These are phyloP conservation scores for Podospora conica DNA, from an alignment of 495 filamentous ascomycete genomes.

Conservation along the genomic window DNA sequence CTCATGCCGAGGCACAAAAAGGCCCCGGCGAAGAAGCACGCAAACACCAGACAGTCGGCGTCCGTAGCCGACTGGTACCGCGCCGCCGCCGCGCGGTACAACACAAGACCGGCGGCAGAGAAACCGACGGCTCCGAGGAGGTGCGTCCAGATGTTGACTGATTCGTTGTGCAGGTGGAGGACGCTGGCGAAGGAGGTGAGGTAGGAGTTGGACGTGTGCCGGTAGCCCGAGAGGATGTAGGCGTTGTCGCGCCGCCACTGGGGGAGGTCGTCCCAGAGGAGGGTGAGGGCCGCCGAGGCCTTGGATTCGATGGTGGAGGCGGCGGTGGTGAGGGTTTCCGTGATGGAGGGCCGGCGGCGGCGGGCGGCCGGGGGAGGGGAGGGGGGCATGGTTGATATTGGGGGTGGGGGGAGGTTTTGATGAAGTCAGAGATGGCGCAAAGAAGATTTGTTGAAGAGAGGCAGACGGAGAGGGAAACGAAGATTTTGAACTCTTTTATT, in stretches of 20 bases:
- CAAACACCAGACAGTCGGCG: slow-evolving; percentile 64
- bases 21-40: slow-evolving; percentile 74
- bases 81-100: slow-evolving; percentile 45
- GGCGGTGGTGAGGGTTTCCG: slow-evolving; percentile 24
- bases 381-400: not conserved
- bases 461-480: not conserved
- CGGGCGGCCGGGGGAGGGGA: not conserved
- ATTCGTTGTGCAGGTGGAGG: slow-evolving; percentile 65
- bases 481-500: not conserved
- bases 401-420: not conserved
- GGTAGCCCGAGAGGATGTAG: slow-evolving; percentile 39
- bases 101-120: slow-evolving; percentile 29
- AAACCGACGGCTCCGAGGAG: slow-evolving; percentile 57
- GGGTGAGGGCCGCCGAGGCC: slow-evolving; percentile 24
- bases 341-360: slow-evolving; percentile 10
- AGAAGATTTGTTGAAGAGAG: not conserved
- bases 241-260: slow-evolving; percentile 43
- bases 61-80: slow-evolving; percentile 60
- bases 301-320: slow-evolving; percentile 28
- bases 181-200: slow-evolving; percentile 29
- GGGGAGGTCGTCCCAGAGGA: slow-evolving; percentile 40
- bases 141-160: slow-evolving; percentile 92
- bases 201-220: slow-evolving; percentile 35
- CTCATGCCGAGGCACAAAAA: slow-evolving; percentile 77
- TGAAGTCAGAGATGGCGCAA: not conserved